These are phyloP conservation scores for Paraglomus brasilianum DNA, from an alignment of 192 early-diverging fungal genomes.

Conservation along the genomic window DNA sequence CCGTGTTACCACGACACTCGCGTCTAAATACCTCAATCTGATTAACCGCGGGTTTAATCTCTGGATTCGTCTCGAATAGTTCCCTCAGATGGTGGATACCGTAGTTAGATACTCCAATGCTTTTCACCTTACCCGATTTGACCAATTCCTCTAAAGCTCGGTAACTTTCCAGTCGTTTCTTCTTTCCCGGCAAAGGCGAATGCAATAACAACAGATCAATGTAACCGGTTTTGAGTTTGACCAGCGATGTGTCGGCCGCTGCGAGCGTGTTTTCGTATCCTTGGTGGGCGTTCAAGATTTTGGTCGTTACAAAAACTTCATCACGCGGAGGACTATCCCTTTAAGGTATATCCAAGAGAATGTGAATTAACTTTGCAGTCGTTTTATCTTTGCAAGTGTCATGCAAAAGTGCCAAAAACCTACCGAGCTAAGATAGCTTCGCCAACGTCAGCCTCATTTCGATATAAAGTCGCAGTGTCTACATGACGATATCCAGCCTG, in stretches of 20 bases:
- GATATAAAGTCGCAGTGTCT: conserved; percentile 46
- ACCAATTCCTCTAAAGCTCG: conserved; percentile 51
- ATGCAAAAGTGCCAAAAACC: conserved; percentile 34
- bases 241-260: conserved; percentile 53
- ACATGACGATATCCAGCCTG: conserved; percentile 59
- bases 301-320: conserved; percentile 64
- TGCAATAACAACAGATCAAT: conserved; percentile 65
- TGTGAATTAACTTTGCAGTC: neutral
- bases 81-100: conserved; percentile 53
- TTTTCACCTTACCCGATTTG: conserved; percentile 47
- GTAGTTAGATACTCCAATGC: conserved; percentile 61
- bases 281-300: conserved; percentile 57
- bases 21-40: conserved; percentile 51
- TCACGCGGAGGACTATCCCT: conserved; percentile 47
- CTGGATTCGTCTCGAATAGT: conserved; percentile 43
- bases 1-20: neutral
- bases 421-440: no score
- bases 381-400: neutral
- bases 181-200: conserved; percentile 51
- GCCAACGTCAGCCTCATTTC: conserved; percentile 46
- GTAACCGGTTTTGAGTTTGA: conserved; percentile 52
- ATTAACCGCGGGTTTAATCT: conserved; percentile 50
- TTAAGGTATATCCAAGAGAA: neutral
- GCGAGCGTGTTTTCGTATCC: conserved; percentile 46
- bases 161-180: conserved; percentile 50